Conservation (phyloP, 805 yeast genomes). For the Yamadazyma phyllophila region DNA sequence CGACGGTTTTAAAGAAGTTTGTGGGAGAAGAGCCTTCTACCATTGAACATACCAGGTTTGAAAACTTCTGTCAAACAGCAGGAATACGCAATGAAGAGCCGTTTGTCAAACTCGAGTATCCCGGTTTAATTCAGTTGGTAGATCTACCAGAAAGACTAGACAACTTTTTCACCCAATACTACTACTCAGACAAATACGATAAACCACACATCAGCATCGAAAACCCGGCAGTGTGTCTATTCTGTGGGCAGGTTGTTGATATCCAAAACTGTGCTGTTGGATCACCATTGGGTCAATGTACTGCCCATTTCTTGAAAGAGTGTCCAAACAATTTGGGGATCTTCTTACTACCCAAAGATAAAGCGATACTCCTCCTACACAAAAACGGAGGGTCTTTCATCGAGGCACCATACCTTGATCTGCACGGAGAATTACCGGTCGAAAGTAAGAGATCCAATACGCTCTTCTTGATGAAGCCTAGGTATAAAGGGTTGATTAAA, state of each 20-base stretch:
- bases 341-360: slow-evolving; percentile 67
- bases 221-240: slow-evolving; percentile 85
- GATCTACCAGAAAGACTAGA: slow-evolving; percentile 67
- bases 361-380: slow-evolving; percentile 60
- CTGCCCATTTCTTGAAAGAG: slow-evolving; percentile 60
- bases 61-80: slow-evolving; percentile 16
- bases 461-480: slow-evolving; percentile 55
- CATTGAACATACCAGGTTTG: slow-evolving; percentile 26
- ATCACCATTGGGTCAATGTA: slow-evolving; percentile 71
- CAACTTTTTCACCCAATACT: slow-evolving; percentile 60
- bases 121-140: slow-evolving; percentile 61
- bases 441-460: slow-evolving; percentile 73
- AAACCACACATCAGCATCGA: slow-evolving; percentile 39
- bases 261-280: slow-evolving; percentile 63
- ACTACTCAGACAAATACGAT: slow-evolving; percentile 43
- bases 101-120: slow-evolving; percentile 47
- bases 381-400: slow-evolving; percentile 81
- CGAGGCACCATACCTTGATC: slow-evolving; percentile 80
- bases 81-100: slow-evolving; percentile 2
- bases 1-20: slow-evolving; percentile 17
- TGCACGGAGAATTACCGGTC: slow-evolving; percentile 81
- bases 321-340: slow-evolving; percentile 70
- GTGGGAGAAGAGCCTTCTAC: slow-evolving; percentile 15
- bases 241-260: slow-evolving; percentile 70
- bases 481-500: slow-evolving; percentile 66